Conservation (phyloP, 2,329 filamentous ascomycete genomes). For the Colletotrichum sublineola region DNA sequence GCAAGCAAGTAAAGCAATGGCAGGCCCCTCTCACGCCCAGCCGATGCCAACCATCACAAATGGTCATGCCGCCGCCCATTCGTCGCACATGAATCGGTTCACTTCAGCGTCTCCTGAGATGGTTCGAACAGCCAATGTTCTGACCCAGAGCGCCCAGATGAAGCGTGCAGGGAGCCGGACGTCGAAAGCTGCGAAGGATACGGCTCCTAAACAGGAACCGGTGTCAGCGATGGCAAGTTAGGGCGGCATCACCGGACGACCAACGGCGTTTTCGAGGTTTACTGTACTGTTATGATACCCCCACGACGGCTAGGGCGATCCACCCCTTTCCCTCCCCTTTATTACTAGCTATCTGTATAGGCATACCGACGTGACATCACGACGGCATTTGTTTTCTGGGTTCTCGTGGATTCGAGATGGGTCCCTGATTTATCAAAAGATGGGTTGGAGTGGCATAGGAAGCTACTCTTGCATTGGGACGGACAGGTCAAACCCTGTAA, state of each 20-base stretch:
- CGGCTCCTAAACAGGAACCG: slow-evolving; percentile 41
- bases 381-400: slow-evolving; percentile 8
- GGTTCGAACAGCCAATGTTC: slow-evolving; percentile 39
- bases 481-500: slow-evolving; percentile 29
- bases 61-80: slow-evolving; percentile 23
- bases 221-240: slow-evolving; percentile 41
- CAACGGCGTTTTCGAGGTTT: slow-evolving; percentile 42
- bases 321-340: slow-evolving; percentile 11
- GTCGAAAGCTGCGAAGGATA: slow-evolving; percentile 40
- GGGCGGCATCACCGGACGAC: slow-evolving; percentile 33
- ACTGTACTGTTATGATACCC: slow-evolving; percentile 43
- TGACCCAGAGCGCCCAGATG: slow-evolving; percentile 40
- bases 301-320: slow-evolving; percentile 40
- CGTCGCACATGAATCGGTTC: slow-evolving; percentile 29
- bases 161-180: slow-evolving; percentile 41
- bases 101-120: slow-evolving; percentile 41
- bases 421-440: slow-evolving; percentile 1
- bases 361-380: background rate
- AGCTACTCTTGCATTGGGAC: slow-evolving; percentile 30
- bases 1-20: slow-evolving; percentile 29
- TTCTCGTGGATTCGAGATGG: slow-evolving; percentile 9
- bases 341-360: slow-evolving; percentile 13
- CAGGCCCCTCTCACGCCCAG: slow-evolving; percentile 26
- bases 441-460: slow-evolving; percentile 18
- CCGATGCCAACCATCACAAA: slow-evolving; percentile 30